Base-by-base conservation (phyloP, 2,329 filamentous ascomycete genomes). In the Aspergillus costaricaensis region DNA sequence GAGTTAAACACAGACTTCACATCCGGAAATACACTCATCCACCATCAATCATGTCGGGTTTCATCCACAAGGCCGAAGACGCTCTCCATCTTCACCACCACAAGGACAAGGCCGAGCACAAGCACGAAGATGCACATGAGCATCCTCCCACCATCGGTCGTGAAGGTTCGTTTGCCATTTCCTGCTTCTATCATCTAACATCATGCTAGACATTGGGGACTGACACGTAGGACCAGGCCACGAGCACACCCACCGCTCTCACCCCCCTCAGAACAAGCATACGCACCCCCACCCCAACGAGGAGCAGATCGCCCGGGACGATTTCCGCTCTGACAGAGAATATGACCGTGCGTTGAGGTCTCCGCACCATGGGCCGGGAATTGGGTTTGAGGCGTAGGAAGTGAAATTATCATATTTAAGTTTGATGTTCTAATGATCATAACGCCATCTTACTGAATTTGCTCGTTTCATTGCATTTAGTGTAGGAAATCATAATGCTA, bases 11-110 rank as follows among this genome's bases (percentile, higher is more conserved):
- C 19, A 30, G 3, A 38, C 17, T 15, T 36, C 15, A 12, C 5
- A 8, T 17, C 2, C 19, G 10, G 15, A 21, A 6, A 53, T n/a
- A 53, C 12, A 2, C 15, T 19, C 5, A 38, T 27, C n/a, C 38
- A 32, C 17, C 38, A 54, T 23, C 21, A 21, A 54, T 10, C 21
- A 43, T 55, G 53, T 55, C 53, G 9, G 27, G 25, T 10, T 47
- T 55, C 41, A 9, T 55, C 9, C 53, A 55, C 25, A 55, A 55
- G 10, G 53, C 53, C 6, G 53, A 55, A 47, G 53, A 55, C 25
- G 53, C 53, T 15, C 41, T 55, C 1, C 53, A 55, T n/a, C 14
- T 55, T 9, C 53, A 55, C 25, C 38, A 55, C 39, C 38, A 55
- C 12, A 12, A 55, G 15, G 23, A 55, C 5, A 44, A 55, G 23